These are phyloP conservation scores for Ascochyta fabae DNA, from an alignment of 2,329 filamentous ascomycete genomes.

Conservation along the genomic window DNA sequence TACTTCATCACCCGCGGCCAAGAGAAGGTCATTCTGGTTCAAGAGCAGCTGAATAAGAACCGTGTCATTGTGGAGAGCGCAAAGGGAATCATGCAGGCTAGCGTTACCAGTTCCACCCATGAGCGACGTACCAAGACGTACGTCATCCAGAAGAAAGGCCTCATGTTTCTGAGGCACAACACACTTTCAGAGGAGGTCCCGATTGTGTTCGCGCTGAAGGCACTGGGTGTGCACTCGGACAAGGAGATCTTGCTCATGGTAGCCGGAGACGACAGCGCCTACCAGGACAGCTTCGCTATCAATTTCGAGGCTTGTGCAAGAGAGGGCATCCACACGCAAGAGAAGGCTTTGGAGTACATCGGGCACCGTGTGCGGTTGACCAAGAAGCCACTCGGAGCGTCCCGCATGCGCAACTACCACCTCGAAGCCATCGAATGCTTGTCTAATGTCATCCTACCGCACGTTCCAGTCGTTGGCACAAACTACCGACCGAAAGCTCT, in stretches of 20 bases:
- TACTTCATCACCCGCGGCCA: slow-evolving; percentile 98
- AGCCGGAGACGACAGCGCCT: slow-evolving; percentile 82
- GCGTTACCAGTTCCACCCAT: slow-evolving; percentile 90
- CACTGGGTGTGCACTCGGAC: slow-evolving; percentile 90
- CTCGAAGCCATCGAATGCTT: slow-evolving; percentile 93
- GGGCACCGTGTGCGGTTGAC: slow-evolving; percentile 81
- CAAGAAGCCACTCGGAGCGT: slow-evolving; percentile 64
- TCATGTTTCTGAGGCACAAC: slow-evolving; percentile 89
- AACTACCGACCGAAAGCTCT: slow-evolving; percentile 98
- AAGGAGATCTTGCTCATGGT: slow-evolving; percentile 93
- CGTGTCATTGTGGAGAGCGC: slow-evolving; percentile 97
- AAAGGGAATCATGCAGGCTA: slow-evolving; percentile 92
- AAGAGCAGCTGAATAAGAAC: slow-evolving; percentile 99
- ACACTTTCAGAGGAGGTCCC: slow-evolving; percentile 93
- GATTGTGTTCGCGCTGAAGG: slow-evolving; percentile 90
- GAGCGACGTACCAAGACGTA: slow-evolving; percentile 98
- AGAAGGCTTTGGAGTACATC: slow-evolving; percentile 93
- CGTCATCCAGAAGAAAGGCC: slow-evolving; percentile 90
- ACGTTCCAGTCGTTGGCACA: slow-evolving; percentile 87
- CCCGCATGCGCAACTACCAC: slow-evolving; percentile 73
- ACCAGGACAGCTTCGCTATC: slow-evolving; percentile 93
- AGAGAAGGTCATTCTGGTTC: slow-evolving; percentile 97
- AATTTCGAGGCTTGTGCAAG: slow-evolving; percentile 94
- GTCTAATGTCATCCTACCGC: slow-evolving; percentile 90
- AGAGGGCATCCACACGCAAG: slow-evolving; percentile 85